These are phyloP conservation scores for Elongisporangium undulatum DNA, from an alignment of 352 stramenopile genomes.

Conservation along the genomic window DNA sequence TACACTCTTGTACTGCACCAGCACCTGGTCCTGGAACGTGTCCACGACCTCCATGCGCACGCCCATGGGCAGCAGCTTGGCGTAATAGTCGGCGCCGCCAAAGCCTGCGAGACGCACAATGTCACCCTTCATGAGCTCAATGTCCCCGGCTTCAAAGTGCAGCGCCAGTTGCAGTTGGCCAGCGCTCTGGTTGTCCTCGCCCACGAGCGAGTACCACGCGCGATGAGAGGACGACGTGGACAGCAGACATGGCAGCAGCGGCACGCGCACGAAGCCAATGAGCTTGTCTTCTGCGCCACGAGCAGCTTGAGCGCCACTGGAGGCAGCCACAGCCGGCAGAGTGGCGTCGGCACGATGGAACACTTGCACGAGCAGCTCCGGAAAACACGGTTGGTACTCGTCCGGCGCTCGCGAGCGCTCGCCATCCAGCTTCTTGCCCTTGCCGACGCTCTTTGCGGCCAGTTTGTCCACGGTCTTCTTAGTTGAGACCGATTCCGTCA, in stretches of 20 bases:
- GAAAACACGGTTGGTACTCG: conserved; percentile 50
- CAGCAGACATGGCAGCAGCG: conserved; percentile 57
- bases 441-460: conserved; percentile 11
- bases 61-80: conserved; percentile 42
- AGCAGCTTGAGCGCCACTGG: conserved; percentile 5
- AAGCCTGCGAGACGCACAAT: conserved; percentile 55
- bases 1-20: conserved; percentile 47
- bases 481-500: not conserved
- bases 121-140: conserved; percentile 50
- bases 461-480: not conserved
- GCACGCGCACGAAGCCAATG: conserved; percentile 50
- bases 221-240: conserved; percentile 46
- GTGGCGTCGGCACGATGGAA: conserved; percentile 32
- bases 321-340: conserved; percentile 3
- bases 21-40: conserved; percentile 60
- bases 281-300: conserved; percentile 35
- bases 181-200: conserved; percentile 42
- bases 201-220: conserved; percentile 48
- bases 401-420: conserved; percentile 11
- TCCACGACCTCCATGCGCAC: conserved; percentile 55
- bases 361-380: conserved; percentile 54
- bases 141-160: conserved; percentile 43
- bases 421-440: conserved; percentile 12
- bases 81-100: conserved; percentile 65
- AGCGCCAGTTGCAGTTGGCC: conserved; percentile 60